These are phyloP conservation scores for Pseudogymnoascus sp. DNA, from an alignment of 2,329 filamentous ascomycete species.

Conservation along the genomic window DNA sequence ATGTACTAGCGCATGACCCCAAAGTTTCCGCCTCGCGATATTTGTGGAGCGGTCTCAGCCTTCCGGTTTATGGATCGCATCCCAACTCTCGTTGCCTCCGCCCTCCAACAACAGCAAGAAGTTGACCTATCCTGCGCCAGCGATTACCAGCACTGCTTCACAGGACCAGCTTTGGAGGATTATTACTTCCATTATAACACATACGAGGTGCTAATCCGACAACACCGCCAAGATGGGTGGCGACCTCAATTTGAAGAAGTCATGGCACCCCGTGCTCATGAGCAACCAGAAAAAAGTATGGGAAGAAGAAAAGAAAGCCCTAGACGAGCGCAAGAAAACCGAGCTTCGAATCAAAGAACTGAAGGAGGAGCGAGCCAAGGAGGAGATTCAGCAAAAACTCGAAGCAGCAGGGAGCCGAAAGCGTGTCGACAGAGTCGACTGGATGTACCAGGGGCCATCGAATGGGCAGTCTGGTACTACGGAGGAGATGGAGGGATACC, in stretches of 20 bases:
- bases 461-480: slow-evolving; percentile 63
- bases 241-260: slow-evolving; percentile 90
- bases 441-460: slow-evolving; percentile 93
- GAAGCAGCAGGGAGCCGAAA: slow-evolving; percentile 81
- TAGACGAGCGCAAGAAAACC: slow-evolving; percentile 90
- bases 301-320: slow-evolving; percentile 83
- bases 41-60: slow-evolving; percentile 7
- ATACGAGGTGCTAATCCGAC: not conserved
- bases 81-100: not conserved
- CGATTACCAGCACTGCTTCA: not conserved
- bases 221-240: slow-evolving; percentile 65
- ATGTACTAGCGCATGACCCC: not conserved
- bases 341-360: slow-evolving; percentile 88
- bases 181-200: not conserved
- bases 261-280: slow-evolving; percentile 86
- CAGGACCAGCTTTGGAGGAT: not conserved
- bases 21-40: slow-evolving; percentile 8
- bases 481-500: slow-evolving; percentile 88
- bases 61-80: not conserved
- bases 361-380: slow-evolving; percentile 84
- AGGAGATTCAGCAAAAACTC: slow-evolving; percentile 83
- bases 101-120: not conserved
- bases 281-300: slow-evolving; percentile 87
- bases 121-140: not conserved
- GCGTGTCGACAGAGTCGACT: slow-evolving; percentile 77